Evolutionary conservation across 2,329 filamentous ascomycete species (phyloP).

Genomic region (Aphanoascus verrucosus): DNA sequence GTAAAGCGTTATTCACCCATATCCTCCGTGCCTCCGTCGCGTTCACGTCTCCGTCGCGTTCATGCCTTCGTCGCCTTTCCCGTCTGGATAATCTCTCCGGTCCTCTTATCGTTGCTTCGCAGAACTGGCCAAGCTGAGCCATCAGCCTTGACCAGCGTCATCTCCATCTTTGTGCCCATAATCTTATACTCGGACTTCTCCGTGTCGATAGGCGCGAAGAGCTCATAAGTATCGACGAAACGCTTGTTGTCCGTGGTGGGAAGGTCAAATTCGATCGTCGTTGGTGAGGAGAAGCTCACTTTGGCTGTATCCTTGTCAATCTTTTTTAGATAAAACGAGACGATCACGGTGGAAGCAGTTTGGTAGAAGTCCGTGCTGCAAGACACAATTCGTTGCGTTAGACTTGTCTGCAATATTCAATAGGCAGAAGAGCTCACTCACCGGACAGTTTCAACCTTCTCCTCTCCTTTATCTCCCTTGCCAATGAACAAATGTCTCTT

Average conservation of each 20-base stretch:
- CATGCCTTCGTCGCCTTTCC: constrained; percentile 59
- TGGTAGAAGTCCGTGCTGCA: constrained; percentile 85
- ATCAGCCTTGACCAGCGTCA: constrained; percentile 62
- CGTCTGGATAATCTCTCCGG: constrained; percentile 77
- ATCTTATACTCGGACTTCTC: constrained; percentile 68
- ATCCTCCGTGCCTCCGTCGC: neutral
- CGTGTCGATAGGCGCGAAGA: constrained; percentile 67
- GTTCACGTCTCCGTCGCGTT: constrained; percentile 40
- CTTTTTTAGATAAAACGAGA: constrained; percentile 92
- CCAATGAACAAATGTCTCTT: constrained; percentile 73
- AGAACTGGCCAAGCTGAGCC: constrained; percentile 76
- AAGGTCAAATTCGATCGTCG: constrained; percentile 63
- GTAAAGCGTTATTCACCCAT: neutral
- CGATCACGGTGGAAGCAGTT: constrained; percentile 72
- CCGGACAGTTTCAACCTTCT: constrained; percentile 68
- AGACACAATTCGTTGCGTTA: neutral
- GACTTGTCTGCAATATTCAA: neutral
- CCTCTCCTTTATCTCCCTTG: constrained; percentile 60
- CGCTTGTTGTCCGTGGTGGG: constrained; percentile 79
- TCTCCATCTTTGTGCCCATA: constrained; percentile 78
- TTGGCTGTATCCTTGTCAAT: constrained; percentile 72
- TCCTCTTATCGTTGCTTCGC: constrained; percentile 61
- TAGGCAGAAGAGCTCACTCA: constrained; percentile 31
- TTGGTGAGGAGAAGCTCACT: constrained; percentile 53
- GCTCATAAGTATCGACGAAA: constrained; percentile 60